A percentile compares a stretch with the other conserved stretches of the same genome.
Conservation (phyloP, 176 grass and related monocot genomes). For the Carex myosuroides region DNA sequence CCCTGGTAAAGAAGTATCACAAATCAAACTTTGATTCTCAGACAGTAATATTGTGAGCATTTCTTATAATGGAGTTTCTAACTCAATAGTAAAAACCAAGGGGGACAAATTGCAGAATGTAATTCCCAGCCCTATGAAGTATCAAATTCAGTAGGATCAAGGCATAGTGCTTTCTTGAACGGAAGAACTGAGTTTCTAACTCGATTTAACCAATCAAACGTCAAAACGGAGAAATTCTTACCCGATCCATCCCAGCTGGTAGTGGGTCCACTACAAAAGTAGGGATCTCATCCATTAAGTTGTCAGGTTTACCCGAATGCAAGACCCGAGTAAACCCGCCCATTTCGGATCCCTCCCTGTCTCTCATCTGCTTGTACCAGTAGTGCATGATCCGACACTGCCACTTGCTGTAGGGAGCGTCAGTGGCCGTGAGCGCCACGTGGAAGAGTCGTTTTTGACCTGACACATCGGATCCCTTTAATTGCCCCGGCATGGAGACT, state of each 20-base stretch:
- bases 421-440: constrained; percentile 80
- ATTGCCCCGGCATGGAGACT: not conserved
- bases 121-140: not conserved
- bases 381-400: constrained; percentile 95
- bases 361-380: constrained; percentile 81
- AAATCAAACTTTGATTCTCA: not conserved
- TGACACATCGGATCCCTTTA: not conserved
- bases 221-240: constrained; percentile 18
- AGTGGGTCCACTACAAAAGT: constrained; percentile 82
- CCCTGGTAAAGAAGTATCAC: not conserved
- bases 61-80: not conserved
- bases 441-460: constrained; percentile 69
- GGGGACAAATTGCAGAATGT: not conserved
- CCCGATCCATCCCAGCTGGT: constrained; percentile 59
- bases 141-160: not conserved
- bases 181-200: not conserved
- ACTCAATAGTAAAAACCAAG: not conserved
- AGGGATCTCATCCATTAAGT: constrained; percentile 87
- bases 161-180: not conserved
- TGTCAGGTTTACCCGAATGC: constrained; percentile 76
- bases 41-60: not conserved
- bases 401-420: constrained; percentile 91
- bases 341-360: constrained; percentile 62
- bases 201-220: not conserved
- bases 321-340: constrained; percentile 93